phyloP scores from a whole-genome alignment of 495 filamentous ascomycete genomes.

The Pseudotulostoma volvatum region DNA sequence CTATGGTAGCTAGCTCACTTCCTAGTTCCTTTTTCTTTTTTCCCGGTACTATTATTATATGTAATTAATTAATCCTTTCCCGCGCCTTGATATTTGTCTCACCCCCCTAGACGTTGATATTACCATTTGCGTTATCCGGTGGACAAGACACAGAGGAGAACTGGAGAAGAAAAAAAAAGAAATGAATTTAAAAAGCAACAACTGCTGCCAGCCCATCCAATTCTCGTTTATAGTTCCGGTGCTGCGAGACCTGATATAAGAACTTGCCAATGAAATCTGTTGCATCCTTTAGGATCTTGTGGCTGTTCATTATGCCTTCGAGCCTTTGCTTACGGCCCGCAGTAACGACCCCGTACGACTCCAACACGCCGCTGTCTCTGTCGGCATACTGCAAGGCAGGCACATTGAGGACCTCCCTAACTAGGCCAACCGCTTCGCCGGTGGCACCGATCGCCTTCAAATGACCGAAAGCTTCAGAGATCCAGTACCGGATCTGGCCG shows the following conservation, averaged over 20 bases:
- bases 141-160: too few relatives aligned
- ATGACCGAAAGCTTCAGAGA: constrained; percentile 70
- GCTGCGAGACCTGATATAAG: constrained; percentile 46
- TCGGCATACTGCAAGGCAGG: constrained; percentile 35
- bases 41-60: too few relatives aligned
- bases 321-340: constrained; percentile 25
- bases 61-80: too few relatives aligned
- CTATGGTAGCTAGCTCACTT: too few relatives aligned
- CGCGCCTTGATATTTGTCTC: too few relatives aligned
- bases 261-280: constrained; percentile 51
- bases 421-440: constrained; percentile 51
- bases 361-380: constrained; percentile 32
- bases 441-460: constrained; percentile 63
- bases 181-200: constrained; percentile 22
- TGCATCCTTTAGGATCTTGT: constrained; percentile 45
- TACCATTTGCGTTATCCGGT: too few relatives aligned
- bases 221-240: constrained; percentile 57
- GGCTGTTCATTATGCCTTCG: constrained; percentile 26
- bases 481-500: constrained; percentile 67
- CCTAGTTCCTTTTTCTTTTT: too few relatives aligned
- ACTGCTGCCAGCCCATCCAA: constrained; percentile 41
- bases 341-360: constrained; percentile 57
- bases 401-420: constrained; percentile 36
- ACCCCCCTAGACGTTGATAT: too few relatives aligned
- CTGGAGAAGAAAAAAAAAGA: too few relatives aligned